These are phyloP conservation scores for Yamadazyma blattariae DNA, from an alignment of 1,139 yeast genomes.

Conservation along the genomic window DNA sequence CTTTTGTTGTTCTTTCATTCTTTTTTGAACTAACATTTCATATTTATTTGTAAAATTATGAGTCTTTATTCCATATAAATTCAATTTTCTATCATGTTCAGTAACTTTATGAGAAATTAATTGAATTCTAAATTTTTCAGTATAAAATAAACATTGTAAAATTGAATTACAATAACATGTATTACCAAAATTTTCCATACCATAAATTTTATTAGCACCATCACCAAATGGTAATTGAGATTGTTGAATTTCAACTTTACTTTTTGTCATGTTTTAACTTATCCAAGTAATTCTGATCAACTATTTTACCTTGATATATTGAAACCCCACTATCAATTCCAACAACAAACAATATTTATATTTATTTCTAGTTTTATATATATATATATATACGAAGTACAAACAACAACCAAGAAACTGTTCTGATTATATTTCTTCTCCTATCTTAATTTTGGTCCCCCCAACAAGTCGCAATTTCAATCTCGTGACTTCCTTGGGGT, in stretches of 20 bases:
- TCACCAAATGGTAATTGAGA: conserved; percentile 48
- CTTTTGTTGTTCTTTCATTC: conserved; percentile 35
- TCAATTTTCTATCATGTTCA: conserved; percentile 36
- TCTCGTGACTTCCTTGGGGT: too few relatives aligned
- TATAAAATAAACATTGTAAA: conserved; percentile 79
- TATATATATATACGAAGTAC: too few relatives aligned
- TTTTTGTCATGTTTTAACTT: conserved; percentile 8
- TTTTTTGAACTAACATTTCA: conserved; percentile 38
- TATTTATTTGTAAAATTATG: conserved; percentile 47
- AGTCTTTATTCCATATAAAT: conserved; percentile 41
- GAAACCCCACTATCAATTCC: too few relatives aligned
- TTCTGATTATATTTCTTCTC: too few relatives aligned
- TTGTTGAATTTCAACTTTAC: conserved; percentile 7
- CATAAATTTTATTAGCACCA: conserved; percentile 74
- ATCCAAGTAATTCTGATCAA: too few relatives aligned
- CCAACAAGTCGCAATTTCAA: too few relatives aligned
- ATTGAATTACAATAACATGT: conserved; percentile 95
- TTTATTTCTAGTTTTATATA: too few relatives aligned
- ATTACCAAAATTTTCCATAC: conserved; percentile 93
- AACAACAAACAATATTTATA: too few relatives aligned
- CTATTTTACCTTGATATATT: too few relatives aligned
- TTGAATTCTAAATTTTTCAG: conserved; percentile 63
- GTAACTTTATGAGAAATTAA: conserved; percentile 37
- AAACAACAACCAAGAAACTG: too few relatives aligned
- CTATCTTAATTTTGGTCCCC: too few relatives aligned